Evolutionary conservation across 495 filamentous ascomycete genomes (phyloP).

Genomic region (Elasticomyces elasticus): DNA sequence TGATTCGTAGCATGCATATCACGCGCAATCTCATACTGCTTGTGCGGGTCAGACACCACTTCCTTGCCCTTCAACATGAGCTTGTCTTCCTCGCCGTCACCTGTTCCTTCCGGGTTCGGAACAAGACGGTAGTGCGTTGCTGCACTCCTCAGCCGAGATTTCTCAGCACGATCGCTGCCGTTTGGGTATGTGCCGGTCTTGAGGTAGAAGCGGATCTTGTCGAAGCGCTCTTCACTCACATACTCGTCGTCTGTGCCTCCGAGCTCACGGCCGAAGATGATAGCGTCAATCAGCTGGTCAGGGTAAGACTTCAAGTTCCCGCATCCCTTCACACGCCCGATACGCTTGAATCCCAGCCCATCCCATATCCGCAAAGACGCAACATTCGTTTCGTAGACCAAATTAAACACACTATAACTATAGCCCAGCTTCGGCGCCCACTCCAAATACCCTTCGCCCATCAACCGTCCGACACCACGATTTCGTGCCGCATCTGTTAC

Average conservation of each 20-base stretch:
- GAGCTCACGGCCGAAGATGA: slow-evolving; percentile 90
- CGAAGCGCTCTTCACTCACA: slow-evolving; percentile 91
- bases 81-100: slow-evolving; percentile 53
- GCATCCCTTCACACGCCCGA: slow-evolving; percentile 80
- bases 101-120: slow-evolving; percentile 22
- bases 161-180: slow-evolving; percentile 89
- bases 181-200: slow-evolving; percentile 89
- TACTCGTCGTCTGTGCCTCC: slow-evolving; percentile 70
- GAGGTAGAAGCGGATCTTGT: slow-evolving; percentile 96
- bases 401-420: slow-evolving; percentile 92
- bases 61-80: slow-evolving; percentile 97
- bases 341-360: slow-evolving; percentile 92
- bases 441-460: slow-evolving; percentile 90
- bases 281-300: slow-evolving; percentile 77
- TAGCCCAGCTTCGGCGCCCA: slow-evolving; percentile 93
- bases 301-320: slow-evolving; percentile 77
- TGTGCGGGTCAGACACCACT: slow-evolving; percentile 81
- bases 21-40: slow-evolving; percentile 83
- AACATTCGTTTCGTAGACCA: slow-evolving; percentile 96
- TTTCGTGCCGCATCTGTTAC: slow-evolving; percentile 86
- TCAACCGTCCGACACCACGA: slow-evolving; percentile 77
- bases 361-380: slow-evolving; percentile 96
- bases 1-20: slow-evolving; percentile 67
- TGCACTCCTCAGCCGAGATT: slow-evolving; percentile 82
- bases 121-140: slow-evolving; percentile 91